These are phyloP conservation scores for Penicillium odoratum DNA, from an alignment of 495 filamentous ascomycete species.

Conservation along the genomic window DNA sequence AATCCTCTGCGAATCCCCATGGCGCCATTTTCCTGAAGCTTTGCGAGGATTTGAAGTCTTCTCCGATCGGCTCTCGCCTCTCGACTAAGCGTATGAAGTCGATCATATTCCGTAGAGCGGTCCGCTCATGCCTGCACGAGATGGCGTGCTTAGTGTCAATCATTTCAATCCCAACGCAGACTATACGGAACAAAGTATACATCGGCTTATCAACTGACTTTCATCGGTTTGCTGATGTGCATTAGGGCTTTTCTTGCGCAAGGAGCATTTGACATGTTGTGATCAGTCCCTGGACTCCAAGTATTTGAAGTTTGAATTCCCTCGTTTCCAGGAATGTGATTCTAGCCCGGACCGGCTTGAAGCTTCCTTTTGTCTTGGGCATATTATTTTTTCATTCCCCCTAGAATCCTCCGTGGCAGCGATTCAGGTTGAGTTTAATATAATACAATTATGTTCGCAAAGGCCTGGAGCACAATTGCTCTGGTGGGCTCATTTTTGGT, in stretches of 20 bases:
- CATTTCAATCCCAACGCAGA: neutral
- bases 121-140: constrained; percentile 1
- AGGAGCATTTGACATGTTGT: constrained; percentile 25
- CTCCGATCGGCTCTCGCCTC: constrained; percentile 22
- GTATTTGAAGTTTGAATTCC: constrained; percentile 18
- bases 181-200: too few species aligned
- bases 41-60: constrained; percentile 3
- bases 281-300: constrained; percentile 13
- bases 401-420: neutral
- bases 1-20: constrained; percentile 13
- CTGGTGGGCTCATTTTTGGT: constrained; percentile 14
- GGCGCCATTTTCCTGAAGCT: constrained; percentile 10
- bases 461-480: constrained; percentile 3
- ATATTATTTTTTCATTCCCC: neutral
- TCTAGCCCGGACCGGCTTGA: constrained; percentile 4
- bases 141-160: constrained; percentile 19
- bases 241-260: constrained; percentile 17
- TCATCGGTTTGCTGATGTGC: constrained; percentile 8
- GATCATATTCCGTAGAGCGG: neutral
- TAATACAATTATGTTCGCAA: constrained; percentile 13
- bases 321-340: constrained; percentile 13
- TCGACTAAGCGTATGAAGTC: constrained; percentile 9
- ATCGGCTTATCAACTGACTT: constrained; percentile 12
- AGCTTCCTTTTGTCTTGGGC: neutral
- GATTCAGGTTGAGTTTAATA: neutral